Percentiles rank a stretch among this genome's conserved stretches.
Conservation (phyloP, 306 rosid species). For the Sophora flavescens region DNA sequence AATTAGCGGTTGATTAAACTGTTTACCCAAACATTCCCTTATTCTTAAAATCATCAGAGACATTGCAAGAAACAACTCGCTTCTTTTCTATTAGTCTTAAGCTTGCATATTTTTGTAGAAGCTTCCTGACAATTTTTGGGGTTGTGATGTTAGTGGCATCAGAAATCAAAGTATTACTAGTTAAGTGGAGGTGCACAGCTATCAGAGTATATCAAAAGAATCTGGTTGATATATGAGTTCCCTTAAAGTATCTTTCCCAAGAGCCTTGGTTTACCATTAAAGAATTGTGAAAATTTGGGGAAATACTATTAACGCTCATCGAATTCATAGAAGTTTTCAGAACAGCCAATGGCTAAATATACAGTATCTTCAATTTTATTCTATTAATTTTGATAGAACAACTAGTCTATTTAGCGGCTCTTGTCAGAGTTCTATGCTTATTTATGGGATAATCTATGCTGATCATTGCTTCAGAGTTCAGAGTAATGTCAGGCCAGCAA, state of each 20-base stretch:
- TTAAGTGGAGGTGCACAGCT: background rate
- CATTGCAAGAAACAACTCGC: background rate
- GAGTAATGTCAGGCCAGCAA: background rate
- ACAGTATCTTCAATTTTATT: background rate
- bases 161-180: background rate
- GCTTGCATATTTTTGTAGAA: slow-evolving; percentile 3
- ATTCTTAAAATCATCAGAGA: slow-evolving; percentile 7
- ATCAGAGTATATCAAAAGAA: background rate
- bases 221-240: too few relatives aligned
- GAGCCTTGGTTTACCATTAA: slow-evolving; percentile 12
- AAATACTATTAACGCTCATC: background rate
- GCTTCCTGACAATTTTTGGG: background rate
- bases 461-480: slow-evolving; percentile 1
- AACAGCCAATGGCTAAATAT: background rate
- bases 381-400: background rate
- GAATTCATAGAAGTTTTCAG: background rate
- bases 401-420: background rate
- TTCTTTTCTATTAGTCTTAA: background rate
- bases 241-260: background rate
- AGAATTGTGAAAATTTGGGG: background rate
- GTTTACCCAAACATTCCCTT: too few relatives aligned
- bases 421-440: background rate
- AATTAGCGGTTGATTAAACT: too few relatives aligned
- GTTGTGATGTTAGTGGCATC: background rate
- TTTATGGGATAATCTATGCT: slow-evolving; percentile 7